These are phyloP conservation scores for Mrakiaceae sp. DNA, from an alignment of 1,284 basidiomycete species.

Conservation along the genomic window DNA sequence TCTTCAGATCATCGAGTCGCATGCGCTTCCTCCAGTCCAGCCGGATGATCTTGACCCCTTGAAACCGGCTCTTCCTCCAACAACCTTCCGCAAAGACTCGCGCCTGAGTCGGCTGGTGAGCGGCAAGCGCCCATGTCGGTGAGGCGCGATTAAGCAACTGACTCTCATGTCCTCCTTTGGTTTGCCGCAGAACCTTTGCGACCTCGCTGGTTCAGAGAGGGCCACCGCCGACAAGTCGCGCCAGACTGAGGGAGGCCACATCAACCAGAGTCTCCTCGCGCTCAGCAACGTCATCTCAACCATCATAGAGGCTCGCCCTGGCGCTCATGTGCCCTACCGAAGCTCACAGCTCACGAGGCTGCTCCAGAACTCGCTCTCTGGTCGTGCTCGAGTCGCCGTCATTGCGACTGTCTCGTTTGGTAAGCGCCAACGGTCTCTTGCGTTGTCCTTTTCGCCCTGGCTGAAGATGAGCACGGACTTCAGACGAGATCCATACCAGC, in stretches of 20 bases:
- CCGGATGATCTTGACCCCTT: too few relatives aligned
- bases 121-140: too few relatives aligned
- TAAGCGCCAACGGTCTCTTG: too few relatives aligned
- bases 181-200: slow-evolving; percentile 38
- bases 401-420: slow-evolving; percentile 39
- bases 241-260: slow-evolving; percentile 44
- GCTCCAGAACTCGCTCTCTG: slow-evolving; percentile 43
- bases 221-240: slow-evolving; percentile 42
- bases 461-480: too few relatives aligned
- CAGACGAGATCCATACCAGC: too few relatives aligned
- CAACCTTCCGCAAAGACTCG: neutral
- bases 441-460: too few relatives aligned
- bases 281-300: slow-evolving; percentile 41
- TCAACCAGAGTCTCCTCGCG: slow-evolving; percentile 44
- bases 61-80: neutral
- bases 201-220: slow-evolving; percentile 46
- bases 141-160: too few relatives aligned
- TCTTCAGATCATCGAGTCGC: slow-evolving; percentile 3
- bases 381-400: slow-evolving; percentile 45
- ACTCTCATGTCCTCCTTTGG: too few relatives aligned
- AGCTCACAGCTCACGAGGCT: slow-evolving; percentile 44
- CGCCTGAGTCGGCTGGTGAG: too few relatives aligned
- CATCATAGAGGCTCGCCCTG: too few relatives aligned
- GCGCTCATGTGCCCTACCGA: slow-evolving; percentile 43
- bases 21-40: neutral